phyloP scores from a whole-genome alignment of 2,329 filamentous ascomycete genomes.

The Microcyclospora pomicola region DNA sequence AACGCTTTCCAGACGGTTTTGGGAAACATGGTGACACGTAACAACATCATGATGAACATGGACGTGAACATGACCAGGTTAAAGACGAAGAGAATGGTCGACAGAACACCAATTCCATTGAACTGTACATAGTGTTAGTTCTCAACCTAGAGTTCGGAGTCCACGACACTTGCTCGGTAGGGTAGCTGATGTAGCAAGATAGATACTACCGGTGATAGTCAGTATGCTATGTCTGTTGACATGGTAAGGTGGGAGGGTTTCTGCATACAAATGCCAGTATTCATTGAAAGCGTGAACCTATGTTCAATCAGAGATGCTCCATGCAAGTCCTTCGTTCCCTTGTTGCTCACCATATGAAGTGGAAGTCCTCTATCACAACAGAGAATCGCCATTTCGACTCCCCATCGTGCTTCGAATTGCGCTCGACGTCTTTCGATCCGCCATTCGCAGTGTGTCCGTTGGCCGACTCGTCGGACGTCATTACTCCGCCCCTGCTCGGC shows the following conservation, averaged over 20 bases:
- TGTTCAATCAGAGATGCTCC: not conserved
- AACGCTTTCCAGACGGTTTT: conserved; percentile 2
- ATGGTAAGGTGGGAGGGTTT: not conserved
- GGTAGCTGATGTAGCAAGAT: conserved; percentile 8
- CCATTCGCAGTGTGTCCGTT: no score
- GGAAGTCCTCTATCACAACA: conserved; percentile 5
- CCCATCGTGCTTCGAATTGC: not conserved
- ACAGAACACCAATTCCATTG: conserved; percentile 6
- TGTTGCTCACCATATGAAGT: conserved; percentile 4
- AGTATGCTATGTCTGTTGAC: not conserved
- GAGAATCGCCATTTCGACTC: not conserved
- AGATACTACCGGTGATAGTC: conserved; percentile 1
- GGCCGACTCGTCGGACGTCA: no score
- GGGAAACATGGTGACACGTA: conserved; percentile 5
- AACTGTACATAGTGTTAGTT: conserved; percentile 2
- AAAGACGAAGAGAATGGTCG: conserved; percentile 9
- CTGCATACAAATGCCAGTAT: conserved; percentile 6
- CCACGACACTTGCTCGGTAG: conserved; percentile 4
- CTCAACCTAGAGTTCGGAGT: not conserved
- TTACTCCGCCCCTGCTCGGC: no score
- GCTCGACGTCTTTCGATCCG: not conserved
- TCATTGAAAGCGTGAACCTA: conserved; percentile 8
- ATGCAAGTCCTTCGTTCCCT: not conserved
- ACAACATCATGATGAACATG: conserved; percentile 4
- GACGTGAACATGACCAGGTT: conserved; percentile 6